These are phyloP conservation scores for Pseudomonodictys pantanalensis DNA, from an alignment of 495 filamentous ascomycete genomes.

Conservation along the genomic window DNA sequence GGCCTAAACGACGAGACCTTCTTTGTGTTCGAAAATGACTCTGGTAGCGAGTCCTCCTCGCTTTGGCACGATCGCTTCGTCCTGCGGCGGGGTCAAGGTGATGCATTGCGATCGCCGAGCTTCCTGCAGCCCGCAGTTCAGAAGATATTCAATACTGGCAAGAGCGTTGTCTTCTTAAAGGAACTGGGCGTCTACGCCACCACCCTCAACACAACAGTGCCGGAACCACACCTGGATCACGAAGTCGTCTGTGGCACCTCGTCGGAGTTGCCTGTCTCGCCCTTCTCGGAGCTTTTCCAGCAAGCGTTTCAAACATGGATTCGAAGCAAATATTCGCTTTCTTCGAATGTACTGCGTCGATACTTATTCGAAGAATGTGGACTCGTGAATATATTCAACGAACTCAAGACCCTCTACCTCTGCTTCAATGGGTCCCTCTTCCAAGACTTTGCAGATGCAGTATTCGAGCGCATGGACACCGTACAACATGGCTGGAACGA, in stretches of 20 bases:
- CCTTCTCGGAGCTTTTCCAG: slow-evolving; percentile 73
- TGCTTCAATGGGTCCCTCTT: slow-evolving; percentile 65
- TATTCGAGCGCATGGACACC: slow-evolving; percentile 77
- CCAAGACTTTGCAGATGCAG: slow-evolving; percentile 58
- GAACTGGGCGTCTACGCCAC: slow-evolving; percentile 48
- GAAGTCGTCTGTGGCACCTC: slow-evolving; percentile 50
- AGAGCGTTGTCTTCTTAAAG: slow-evolving; percentile 79
- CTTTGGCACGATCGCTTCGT: slow-evolving; percentile 77
- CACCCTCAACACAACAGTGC: not conserved
- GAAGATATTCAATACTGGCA: slow-evolving; percentile 80
- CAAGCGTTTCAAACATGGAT: slow-evolving; percentile 70
- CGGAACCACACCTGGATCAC: slow-evolving; percentile 52
- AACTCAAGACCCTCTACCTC: slow-evolving; percentile 69
- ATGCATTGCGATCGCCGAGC: slow-evolving; percentile 60
- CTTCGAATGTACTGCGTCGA: slow-evolving; percentile 60
- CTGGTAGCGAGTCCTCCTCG: slow-evolving; percentile 57
- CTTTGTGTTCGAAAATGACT: slow-evolving; percentile 63
- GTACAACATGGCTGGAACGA: slow-evolving; percentile 71
- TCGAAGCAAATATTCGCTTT: slow-evolving; percentile 63
- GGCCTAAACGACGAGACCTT: slow-evolving; percentile 62
- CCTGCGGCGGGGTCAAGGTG: slow-evolving; percentile 53
- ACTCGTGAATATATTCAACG: slow-evolving; percentile 62
- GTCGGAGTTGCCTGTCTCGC: slow-evolving; percentile 50
- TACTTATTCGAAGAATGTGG: slow-evolving; percentile 68
- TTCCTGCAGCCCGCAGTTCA: slow-evolving; percentile 67